These are phyloP conservation scores for Schoenoplectus triqueter DNA, from an alignment of 202 grass and related monocot species.

Conservation along the genomic window DNA sequence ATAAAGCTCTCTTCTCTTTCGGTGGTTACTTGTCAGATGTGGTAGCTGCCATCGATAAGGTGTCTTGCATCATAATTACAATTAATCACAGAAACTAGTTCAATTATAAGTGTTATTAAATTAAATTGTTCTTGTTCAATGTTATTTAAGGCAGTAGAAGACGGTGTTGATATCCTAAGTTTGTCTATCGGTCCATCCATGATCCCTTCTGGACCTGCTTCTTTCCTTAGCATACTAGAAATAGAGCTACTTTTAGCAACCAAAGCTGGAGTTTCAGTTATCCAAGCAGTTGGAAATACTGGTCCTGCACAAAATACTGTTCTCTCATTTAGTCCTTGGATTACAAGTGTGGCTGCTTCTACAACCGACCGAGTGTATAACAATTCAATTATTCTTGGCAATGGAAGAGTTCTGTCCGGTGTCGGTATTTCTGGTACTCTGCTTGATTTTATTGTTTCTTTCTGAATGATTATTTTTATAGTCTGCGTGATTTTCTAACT, in stretches of 20 bases:
- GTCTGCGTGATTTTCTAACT: slow-evolving; percentile 6
- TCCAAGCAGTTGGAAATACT: slow-evolving; percentile 86
- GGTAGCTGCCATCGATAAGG: slow-evolving; percentile 88
- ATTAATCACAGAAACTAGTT: slow-evolving; percentile 36
- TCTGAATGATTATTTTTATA: slow-evolving; percentile 46
- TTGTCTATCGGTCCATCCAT: slow-evolving; percentile 71
- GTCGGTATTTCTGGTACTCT: slow-evolving; percentile 60
- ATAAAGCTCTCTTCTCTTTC: slow-evolving; percentile 91
- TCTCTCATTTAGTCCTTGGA: slow-evolving; percentile 96
- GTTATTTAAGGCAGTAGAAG: slow-evolving; percentile 84
- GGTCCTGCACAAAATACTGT: slow-evolving; percentile 67
- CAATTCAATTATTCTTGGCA: slow-evolving; percentile 66
- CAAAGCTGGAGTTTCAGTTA: slow-evolving; percentile 81
- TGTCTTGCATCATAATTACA: slow-evolving; percentile 38
- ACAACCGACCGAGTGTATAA: slow-evolving; percentile 73
- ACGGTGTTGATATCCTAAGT: slow-evolving; percentile 81
- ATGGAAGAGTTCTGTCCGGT: slow-evolving; percentile 56
- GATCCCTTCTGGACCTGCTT: slow-evolving; percentile 60
- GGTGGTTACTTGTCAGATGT: slow-evolving; percentile 96
- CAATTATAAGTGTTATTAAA: neutral
- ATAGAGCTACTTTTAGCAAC: slow-evolving; percentile 80
- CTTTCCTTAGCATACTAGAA: slow-evolving; percentile 89
- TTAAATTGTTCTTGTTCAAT: neutral
- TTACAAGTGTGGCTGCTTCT: slow-evolving; percentile 85
- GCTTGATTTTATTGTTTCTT: slow-evolving; percentile 1